Evolutionary conservation across 2,329 filamentous ascomycete genomes (phyloP).

Genomic region (Aspergillus sp.): DNA sequence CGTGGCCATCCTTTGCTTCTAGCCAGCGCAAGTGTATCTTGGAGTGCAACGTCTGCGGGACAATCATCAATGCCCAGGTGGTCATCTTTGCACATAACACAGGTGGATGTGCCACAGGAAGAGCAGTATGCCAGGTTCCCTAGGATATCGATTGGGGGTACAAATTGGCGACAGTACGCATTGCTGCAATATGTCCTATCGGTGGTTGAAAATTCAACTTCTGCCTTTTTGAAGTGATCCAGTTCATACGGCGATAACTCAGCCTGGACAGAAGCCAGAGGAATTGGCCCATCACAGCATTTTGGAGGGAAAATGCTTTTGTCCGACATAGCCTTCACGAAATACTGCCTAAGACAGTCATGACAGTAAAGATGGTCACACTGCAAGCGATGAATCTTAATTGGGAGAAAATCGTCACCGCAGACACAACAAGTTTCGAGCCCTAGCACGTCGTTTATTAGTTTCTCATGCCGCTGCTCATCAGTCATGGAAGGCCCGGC

Average conservation of each 20-base stretch:
- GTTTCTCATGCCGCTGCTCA: neutral
- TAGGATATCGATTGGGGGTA: neutral
- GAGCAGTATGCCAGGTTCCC: neutral
- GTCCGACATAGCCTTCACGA: conserved; percentile 1
- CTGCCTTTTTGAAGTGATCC: neutral
- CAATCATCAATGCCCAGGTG: conserved; percentile 4
- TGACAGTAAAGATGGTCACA: conserved; percentile 3
- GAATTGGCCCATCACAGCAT: conserved; percentile 8
- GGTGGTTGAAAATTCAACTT: neutral
- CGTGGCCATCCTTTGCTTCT: neutral
- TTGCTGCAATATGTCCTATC: conserved; percentile 8
- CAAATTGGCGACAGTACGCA: neutral
- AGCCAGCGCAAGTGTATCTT: conserved; percentile 1
- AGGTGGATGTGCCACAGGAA: neutral
- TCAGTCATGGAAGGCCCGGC: neutral
- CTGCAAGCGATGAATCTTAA: neutral
- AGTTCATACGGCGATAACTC: neutral
- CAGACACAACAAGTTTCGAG: conserved; percentile 1
- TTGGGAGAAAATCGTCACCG: neutral
- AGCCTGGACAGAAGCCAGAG: neutral
- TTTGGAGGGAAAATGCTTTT: conserved; percentile 6
- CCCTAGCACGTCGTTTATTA: neutral
- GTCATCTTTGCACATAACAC: neutral
- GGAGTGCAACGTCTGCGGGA: neutral
- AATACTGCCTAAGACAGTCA: conserved; percentile 1